Evolutionary conservation across 768 basidiomycete species (phyloP), one percentile per base, ranked within the genome.

Genomic region (Phaffia tasmanica): DNA sequence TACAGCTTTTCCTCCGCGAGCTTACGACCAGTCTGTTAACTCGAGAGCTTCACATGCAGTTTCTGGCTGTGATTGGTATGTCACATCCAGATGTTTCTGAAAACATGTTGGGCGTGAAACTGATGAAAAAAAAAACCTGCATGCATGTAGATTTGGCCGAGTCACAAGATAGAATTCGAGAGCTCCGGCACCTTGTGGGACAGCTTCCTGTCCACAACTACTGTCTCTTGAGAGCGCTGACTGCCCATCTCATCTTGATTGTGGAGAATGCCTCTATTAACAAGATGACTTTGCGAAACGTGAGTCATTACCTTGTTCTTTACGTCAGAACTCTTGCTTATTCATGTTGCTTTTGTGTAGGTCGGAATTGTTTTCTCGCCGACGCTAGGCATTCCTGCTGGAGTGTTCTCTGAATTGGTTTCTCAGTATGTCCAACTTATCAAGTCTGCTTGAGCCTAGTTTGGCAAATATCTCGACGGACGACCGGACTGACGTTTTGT

Each of bases 201-300:
- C 82, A 85, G 23, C 81, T 99, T 2, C 95, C 95, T 15, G 80
- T 92, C 23, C 85, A 87, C 70, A 97, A 98, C 76, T 99, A 97
- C 76, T 90, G 86, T 66, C 81, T 98, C 23, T 84, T 98, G 67
- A 87, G 94, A 48, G 93, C 94, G 19, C 81, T 99, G 65, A 93
- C 87, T 1, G 90, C 93, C 29, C 94, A 99, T 77, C 81, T 99
- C 69, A 95, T 97, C 71, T 81, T 92, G 54, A 88, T 99, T 72
- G 91, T 98, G 55, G 86, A 90, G 76, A 92, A 98, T 74, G 83
- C 91, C 21, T 72, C 81, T 53, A 78, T 87, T 67, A 95, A 95
- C 84, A 98, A 93, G 80, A 99, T 99, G 95, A 93, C 88, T 51
- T 86, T 98, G 84, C 85, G 94, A 56, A 99, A 99, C 75, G 90